Conservation (phyloP, 768 basidiomycete genomes). For the Trametes cingulata region DNA sequence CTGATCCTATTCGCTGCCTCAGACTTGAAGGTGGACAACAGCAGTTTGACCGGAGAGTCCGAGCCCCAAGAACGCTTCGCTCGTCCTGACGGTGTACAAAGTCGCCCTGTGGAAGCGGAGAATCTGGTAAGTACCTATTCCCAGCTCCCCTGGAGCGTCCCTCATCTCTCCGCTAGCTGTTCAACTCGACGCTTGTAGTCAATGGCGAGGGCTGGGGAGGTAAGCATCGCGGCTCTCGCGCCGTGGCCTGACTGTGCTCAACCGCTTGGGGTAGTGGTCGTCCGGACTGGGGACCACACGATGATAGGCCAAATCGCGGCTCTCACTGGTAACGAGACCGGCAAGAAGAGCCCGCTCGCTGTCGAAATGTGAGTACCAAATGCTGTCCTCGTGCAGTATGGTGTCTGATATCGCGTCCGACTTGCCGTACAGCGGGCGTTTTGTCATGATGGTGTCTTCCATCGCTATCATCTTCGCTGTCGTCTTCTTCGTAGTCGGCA, state of each 20-base stretch:
- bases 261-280: slow-evolving; percentile 61
- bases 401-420: slow-evolving; percentile 7
- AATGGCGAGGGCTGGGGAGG: slow-evolving; percentile 74
- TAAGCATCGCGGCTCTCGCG: slow-evolving; percentile 38
- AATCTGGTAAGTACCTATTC: slow-evolving; percentile 47
- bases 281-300: slow-evolving; percentile 66
- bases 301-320: slow-evolving; percentile 71
- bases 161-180: slow-evolving; percentile 53
- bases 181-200: slow-evolving; percentile 68
- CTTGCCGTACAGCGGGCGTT: slow-evolving; percentile 44
- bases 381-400: background rate
- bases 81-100: slow-evolving; percentile 44
- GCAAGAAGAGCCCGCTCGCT: slow-evolving; percentile 65
- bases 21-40: slow-evolving; percentile 72
- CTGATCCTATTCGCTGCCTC: slow-evolving; percentile 57
- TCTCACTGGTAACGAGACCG: slow-evolving; percentile 62
- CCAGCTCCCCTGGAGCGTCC: background rate
- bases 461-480: slow-evolving; percentile 64
- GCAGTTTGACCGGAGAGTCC: slow-evolving; percentile 69
- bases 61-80: slow-evolving; percentile 64
- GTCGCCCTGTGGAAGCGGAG: slow-evolving; percentile 61
- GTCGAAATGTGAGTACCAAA: slow-evolving; percentile 56
- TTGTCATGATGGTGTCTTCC: slow-evolving; percentile 61
- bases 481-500: slow-evolving; percentile 65
- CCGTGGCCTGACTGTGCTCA: background rate